Conservation (phyloP, 2,329 filamentous ascomycete genomes). For the Calonectria pauciramosa region DNA sequence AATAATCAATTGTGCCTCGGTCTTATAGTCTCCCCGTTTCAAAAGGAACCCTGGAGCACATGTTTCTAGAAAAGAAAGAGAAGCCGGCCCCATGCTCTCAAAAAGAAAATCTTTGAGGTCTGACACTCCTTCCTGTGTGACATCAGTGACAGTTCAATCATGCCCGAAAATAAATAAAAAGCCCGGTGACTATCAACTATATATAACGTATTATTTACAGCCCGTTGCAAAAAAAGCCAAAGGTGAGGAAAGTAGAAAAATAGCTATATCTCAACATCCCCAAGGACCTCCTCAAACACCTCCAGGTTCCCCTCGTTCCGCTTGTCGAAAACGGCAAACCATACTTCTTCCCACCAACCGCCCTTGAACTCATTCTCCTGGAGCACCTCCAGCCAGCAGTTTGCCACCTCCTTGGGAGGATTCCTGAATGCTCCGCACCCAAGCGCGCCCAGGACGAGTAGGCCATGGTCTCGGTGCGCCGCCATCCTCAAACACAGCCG, state of each 20-base stretch:
- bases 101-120: neutral
- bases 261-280: slow-evolving; percentile 49
- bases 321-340: slow-evolving; percentile 72
- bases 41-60: neutral
- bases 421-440: slow-evolving; percentile 78
- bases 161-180: neutral
- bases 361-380: slow-evolving; percentile 71
- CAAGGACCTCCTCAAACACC: slow-evolving; percentile 61
- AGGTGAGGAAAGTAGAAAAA: neutral
- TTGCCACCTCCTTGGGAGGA: slow-evolving; percentile 72
- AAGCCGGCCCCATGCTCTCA: neutral
- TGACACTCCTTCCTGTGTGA: neutral
- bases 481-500: slow-evolving; percentile 71
- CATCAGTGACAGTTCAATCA: neutral
- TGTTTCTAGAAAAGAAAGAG: neutral
- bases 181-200: too few species aligned
- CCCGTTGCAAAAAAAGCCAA: too few species aligned
- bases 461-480: slow-evolving; percentile 66
- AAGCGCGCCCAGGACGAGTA: slow-evolving; percentile 76
- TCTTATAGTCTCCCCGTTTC: neutral
- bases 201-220: neutral
- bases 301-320: slow-evolving; percentile 63
- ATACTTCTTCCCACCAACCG: slow-evolving; percentile 73
- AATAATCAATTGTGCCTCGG: neutral
- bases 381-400: slow-evolving; percentile 74